These are phyloP conservation scores for Pseudogymnoascus sp. DNA, from an alignment of 2,329 filamentous ascomycete species.

Conservation along the genomic window DNA sequence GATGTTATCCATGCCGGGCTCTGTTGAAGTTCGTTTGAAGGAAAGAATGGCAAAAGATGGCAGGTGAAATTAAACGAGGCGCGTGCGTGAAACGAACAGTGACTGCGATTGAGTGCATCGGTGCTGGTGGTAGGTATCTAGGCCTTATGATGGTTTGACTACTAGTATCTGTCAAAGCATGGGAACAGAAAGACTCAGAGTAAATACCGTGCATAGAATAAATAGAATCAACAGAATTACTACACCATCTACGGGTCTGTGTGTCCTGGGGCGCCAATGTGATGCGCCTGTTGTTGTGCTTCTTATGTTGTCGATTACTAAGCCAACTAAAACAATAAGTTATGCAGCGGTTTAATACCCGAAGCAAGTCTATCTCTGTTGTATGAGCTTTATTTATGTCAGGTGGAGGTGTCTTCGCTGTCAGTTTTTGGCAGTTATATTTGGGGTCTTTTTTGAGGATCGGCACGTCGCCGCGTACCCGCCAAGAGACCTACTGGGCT, in stretches of 20 bases:
- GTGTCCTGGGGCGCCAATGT: too few relatives aligned
- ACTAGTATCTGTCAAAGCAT: not conserved
- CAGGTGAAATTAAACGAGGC: slow-evolving; percentile 20
- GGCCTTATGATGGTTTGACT: not conserved
- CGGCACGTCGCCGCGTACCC: not conserved
- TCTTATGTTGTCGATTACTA: not conserved
- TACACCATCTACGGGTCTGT: too few relatives aligned
- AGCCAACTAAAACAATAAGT: not conserved
- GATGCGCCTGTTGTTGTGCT: too few relatives aligned
- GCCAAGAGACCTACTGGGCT: not conserved
- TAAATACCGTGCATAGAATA: not conserved
- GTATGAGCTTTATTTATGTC: not conserved
- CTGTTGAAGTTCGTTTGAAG: slow-evolving; percentile 27
- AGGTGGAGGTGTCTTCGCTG: not conserved
- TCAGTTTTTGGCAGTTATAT: not conserved
- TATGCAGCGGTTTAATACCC: not conserved
- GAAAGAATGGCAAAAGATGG: slow-evolving; percentile 24
- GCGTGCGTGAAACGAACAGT: slow-evolving; percentile 20
- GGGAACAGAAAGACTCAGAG: not conserved
- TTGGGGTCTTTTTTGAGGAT: not conserved
- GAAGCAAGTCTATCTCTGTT: not conserved
- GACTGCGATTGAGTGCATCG: slow-evolving; percentile 15
- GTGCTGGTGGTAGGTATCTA: not conserved
- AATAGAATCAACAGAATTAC: not conserved
- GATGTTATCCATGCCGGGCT: slow-evolving; percentile 23